phyloP scores from a whole-genome alignment of 1,284 basidiomycete genomes.

The Testicularia cyperi region DNA sequence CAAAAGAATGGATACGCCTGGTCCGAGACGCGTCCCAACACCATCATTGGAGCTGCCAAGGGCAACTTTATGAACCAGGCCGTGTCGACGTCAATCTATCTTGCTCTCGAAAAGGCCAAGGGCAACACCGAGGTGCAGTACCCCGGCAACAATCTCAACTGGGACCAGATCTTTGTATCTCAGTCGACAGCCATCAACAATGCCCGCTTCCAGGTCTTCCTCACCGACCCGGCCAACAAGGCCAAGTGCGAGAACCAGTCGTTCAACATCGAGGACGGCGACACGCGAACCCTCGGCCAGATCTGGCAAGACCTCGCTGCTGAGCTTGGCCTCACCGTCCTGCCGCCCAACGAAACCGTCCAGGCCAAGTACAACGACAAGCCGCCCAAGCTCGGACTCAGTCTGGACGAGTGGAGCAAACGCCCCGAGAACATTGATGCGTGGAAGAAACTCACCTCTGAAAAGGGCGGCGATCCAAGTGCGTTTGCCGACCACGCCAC shows the following conservation, averaged over 20 bases:
- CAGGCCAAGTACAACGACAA: slow-evolving; percentile 19
- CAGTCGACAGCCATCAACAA: slow-evolving; percentile 37
- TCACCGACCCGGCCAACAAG: slow-evolving; percentile 22
- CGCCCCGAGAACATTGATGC: slow-evolving; percentile 18
- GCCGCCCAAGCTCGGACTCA: slow-evolving; percentile 24
- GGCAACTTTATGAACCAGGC: slow-evolving; percentile 40
- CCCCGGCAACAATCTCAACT: slow-evolving; percentile 31
- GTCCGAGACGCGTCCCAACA: slow-evolving; percentile 36
- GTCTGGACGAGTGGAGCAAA: slow-evolving; percentile 29
- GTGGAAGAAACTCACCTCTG: slow-evolving; percentile 26
- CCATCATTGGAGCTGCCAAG: slow-evolving; percentile 37
- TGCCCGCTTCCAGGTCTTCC: slow-evolving; percentile 31
- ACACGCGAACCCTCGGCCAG: slow-evolving; percentile 20
- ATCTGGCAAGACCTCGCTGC: slow-evolving; percentile 31
- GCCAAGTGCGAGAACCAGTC: slow-evolving; percentile 29
- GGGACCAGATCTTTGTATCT: slow-evolving; percentile 29
- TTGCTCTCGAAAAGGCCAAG: slow-evolving; percentile 29
- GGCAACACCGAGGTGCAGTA: slow-evolving; percentile 29
- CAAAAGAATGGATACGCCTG: slow-evolving; percentile 31
- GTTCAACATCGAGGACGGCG: slow-evolving; percentile 39
- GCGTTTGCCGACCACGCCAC: slow-evolving; percentile 29
- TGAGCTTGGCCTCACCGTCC: slow-evolving; percentile 15
- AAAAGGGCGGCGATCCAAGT: slow-evolving; percentile 19
- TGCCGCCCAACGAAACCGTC: slow-evolving; percentile 11
- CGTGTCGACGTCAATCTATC: slow-evolving; percentile 27